Base-by-base conservation (phyloP, 2,329 filamentous ascomycete genomes). In the Cladosporium sp. region DNA sequence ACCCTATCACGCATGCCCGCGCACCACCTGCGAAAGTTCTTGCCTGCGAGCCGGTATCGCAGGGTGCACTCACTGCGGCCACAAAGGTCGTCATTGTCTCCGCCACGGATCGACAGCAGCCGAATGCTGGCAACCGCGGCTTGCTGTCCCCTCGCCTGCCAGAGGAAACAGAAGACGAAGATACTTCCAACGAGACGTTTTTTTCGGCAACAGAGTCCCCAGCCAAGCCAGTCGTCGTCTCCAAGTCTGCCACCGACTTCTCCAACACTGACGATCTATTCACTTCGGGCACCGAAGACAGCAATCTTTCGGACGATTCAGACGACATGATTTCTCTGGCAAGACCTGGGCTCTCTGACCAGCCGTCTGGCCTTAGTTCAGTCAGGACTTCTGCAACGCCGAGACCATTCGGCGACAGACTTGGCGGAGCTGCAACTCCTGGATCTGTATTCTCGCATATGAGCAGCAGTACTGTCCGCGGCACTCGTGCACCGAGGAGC, bases 321-420 rank as follows among this genome's bases (percentile, higher is more conserved):
- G 91, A 96, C 59, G 90, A 95, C 56, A 88, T 95, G 79, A 95
- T 97, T 49, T 95, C 90, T 3, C 77, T 97, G 32, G 85, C 86
- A 59, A 85, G 86, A 1, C 92, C 92, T 1, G 81, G 85, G 28
- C 73, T 96, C 13, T 84, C 87, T 1, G 80, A 89, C n/a, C 83
- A 87, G 22, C 83, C 83, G 52, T 86, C 86, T 1, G 92, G 89
- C 45, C 84, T 87, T 14, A 78, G 92, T 60, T 93, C 89, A 18
- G 87, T 87, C 0, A 79, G 90, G 64, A 86, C 87, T 38, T 82
- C 86, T 1, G 89, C 88, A 9, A 95, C 90, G 0, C 91, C 91
- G 2, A 83, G 89, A 66, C 87, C 87, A 0, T 77, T 78, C 37
- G 85, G 84, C 14, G 81, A 84, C 49, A 83, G 83, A 58, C 80